Evolutionary conservation across 805 yeast species (phyloP).

Genomic region (Starmerella bombi): DNA sequence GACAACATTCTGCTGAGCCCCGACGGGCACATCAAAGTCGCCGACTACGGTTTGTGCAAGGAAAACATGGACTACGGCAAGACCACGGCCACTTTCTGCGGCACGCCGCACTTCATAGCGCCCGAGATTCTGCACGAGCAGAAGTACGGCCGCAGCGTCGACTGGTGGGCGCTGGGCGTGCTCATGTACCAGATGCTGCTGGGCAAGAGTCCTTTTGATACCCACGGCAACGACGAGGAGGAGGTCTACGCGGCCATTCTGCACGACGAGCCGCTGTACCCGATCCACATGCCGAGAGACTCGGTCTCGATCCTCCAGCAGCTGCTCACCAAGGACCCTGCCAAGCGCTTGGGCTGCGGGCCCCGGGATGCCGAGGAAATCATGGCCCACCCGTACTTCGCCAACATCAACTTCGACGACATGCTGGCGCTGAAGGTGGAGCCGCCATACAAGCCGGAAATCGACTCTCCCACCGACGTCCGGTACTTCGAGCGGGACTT

Average conservation of each 20-base stretch:
- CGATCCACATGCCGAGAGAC: constrained; percentile 93
- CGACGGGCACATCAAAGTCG: constrained; percentile 90
- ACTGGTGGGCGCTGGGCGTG: constrained; percentile 99
- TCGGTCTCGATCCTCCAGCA: constrained; percentile 90
- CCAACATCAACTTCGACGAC: constrained; percentile 80
- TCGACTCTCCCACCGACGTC: constrained; percentile 78
- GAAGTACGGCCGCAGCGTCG: constrained; percentile 85
- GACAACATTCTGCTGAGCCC: constrained; percentile 84
- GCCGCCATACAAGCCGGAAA: constrained; percentile 85
- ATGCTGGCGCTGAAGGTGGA: constrained; percentile 54
- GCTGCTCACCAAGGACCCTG: constrained; percentile 78
- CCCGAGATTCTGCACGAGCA: constrained; percentile 93
- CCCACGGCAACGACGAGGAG: constrained; percentile 87
- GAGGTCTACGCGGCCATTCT: constrained; percentile 94
- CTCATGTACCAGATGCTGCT: constrained; percentile 88
- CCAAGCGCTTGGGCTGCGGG: constrained; percentile 71
- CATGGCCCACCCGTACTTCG: constrained; percentile 90
- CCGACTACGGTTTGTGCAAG: constrained; percentile 95
- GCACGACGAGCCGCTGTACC: constrained; percentile 92
- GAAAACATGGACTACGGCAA: constrained; percentile 77
- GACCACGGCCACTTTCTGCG: constrained; percentile 78
- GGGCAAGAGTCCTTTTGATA: constrained; percentile 82
- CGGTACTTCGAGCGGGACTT: constrained; percentile 90
- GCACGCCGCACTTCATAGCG: constrained; percentile 99
- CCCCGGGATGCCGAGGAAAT: constrained; percentile 82